Evolutionary conservation across 768 basidiomycete species (phyloP).

Genomic region (Boletus rufocinnamomeus): DNA sequence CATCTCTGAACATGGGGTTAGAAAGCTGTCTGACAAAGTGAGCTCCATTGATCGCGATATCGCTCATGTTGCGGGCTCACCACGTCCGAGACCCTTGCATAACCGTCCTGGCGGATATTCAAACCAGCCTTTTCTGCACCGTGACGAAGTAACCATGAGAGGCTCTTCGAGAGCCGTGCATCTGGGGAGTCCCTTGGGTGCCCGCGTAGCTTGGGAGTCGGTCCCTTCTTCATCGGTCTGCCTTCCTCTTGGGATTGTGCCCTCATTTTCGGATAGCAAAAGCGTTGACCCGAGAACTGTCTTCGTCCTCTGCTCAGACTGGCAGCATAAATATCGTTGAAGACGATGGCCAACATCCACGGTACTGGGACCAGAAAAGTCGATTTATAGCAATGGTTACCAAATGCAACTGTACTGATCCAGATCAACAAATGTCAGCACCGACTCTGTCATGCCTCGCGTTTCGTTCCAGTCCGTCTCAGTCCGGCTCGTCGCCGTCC

Average conservation of each 20-base stretch:
- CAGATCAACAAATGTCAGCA: neutral
- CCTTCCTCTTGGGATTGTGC: slow-evolving; percentile 12
- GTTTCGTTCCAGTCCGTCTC: slow-evolving; percentile 10
- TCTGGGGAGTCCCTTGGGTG: slow-evolving; percentile 63
- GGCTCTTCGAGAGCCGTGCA: slow-evolving; percentile 76
- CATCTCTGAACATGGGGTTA: slow-evolving; percentile 62
- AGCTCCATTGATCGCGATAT: neutral
- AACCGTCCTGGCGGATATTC: slow-evolving; percentile 81
- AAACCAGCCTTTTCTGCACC: slow-evolving; percentile 78
- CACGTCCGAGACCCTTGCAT: slow-evolving; percentile 76
- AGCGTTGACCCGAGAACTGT: slow-evolving; percentile 4
- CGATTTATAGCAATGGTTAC: slow-evolving; percentile 5
- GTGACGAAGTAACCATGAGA: slow-evolving; percentile 92
- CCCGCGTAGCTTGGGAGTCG: slow-evolving; percentile 54
- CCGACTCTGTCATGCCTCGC: slow-evolving; percentile 15
- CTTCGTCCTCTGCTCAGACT: neutral
- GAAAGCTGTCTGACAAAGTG: slow-evolving; percentile 51
- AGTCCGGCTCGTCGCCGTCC: neutral
- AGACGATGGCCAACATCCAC: slow-evolving; percentile 11
- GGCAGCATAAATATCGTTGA: neutral
- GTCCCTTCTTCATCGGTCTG: slow-evolving; percentile 12
- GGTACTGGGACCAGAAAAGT: too few relatives aligned
- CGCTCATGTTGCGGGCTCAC: slow-evolving; percentile 49
- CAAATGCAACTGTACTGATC: neutral
- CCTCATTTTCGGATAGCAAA: slow-evolving; percentile 10